Evolutionary conservation across 2,329 filamentous ascomycete species (phyloP), one percentile per base, ranked within the genome.

Genomic region (Penicillium crustosum): DNA sequence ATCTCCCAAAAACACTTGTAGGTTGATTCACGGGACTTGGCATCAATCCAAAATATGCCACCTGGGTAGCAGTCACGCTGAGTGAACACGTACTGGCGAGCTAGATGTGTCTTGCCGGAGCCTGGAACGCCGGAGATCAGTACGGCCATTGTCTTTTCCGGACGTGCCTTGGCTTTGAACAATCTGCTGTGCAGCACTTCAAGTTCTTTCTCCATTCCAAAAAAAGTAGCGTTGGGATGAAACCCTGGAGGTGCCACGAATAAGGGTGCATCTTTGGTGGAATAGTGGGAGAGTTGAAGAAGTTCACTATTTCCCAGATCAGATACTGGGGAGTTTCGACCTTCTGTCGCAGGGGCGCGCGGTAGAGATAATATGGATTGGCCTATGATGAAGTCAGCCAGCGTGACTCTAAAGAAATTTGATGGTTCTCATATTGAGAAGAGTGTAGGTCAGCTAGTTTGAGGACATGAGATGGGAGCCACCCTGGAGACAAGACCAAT

Each of bases 41-140:
- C 84, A 49, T 86, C 81, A 17, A 89, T 80, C 88, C 88, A 90
- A 70, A 88, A 90, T 43, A 89, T 79, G 1, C 88, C 88, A 2
- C 86, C 86, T 0, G 83, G 81, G 63, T 87, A 90, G 59, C 83
- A 76, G 5, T 79, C 73, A 36, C 79, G 82, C 64, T 89, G 82
- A 5, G 77, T 71, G 64, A 86, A 88, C 31, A 88, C 82, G 67
- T 89, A 90, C 70, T 90, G 80, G 4, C 87, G 80, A 29, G 86
- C 86, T 15, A 90, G 75, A 65, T 89, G 87, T 1, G 86, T 86
- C 72, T 90, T 90, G 2, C 88, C 88, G 15, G 83, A 83, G 2
- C 88, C 88, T 2, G 86, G 84, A 39, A 86, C 82, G 36, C 84
- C 85, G 61, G 84, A 83, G 12, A 90, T 80, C 9, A 90, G 74